Evolutionary conservation across 257 asterid genomes (phyloP), one percentile per base, ranked within the genome.

Genomic region (Rauvolfia tetraphylla): DNA sequence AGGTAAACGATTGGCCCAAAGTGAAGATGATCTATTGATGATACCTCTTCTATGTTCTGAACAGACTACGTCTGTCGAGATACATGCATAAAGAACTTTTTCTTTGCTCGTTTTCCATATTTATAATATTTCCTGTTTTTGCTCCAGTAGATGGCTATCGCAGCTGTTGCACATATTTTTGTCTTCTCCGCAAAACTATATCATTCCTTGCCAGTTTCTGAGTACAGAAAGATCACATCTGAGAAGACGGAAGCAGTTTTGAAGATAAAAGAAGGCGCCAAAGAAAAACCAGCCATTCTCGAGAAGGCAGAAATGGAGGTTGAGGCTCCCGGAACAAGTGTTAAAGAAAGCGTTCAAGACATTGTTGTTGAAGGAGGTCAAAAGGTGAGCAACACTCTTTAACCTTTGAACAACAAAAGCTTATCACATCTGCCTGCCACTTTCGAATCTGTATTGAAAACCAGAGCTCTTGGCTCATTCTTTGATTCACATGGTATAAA

Each of bases 281-380:
- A 82, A 78, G 87, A 86, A 78, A 86, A 87, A 74, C 83, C 91
- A 14, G 88, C 95, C 5, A 65, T 85, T 41, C 36, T 89, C 20
- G 96, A 91, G 75, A 88, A 87, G 84, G 87, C 61, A 68, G 97
- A 95, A 80, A 86, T 89, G 36, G 79, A 86, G 87, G 84, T 91
- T 11, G 89, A 91, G 81, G 92, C 91, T 73, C 89, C 96, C 0
- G 97, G 98, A 75, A 92, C 98, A 4, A 95, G 96, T 73, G 92
- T 95, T 5, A 91, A 82, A 75, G 98, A 92, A 78, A 92, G 99
- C 75, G 96, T 92, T 56, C 97, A 92, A 73, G 99, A 95, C 82
- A 91, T 95, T 42, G 96, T 95, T 7, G 89, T 95, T 46, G 97
- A 87, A 89, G 99, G 99, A 73, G 98, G 98, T 66, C 98, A 91